phyloP scores from a whole-genome alignment of 768 basidiomycete species.

The Russula ochroleuca region DNA sequence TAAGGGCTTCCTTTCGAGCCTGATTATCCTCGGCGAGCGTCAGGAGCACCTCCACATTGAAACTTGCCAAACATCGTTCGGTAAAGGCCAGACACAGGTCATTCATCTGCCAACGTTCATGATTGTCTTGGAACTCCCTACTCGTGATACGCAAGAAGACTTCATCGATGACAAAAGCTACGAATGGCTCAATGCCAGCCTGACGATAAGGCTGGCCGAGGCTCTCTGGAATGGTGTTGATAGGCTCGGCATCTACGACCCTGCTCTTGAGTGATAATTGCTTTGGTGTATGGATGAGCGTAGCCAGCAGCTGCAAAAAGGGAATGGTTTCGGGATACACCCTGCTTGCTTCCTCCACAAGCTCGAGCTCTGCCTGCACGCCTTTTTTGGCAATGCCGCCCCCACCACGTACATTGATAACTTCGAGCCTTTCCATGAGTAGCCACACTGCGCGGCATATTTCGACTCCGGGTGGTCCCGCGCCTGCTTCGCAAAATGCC shows the following conservation, averaged over 20 bases:
- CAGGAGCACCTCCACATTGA: slow-evolving; percentile 72
- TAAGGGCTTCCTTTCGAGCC: slow-evolving; percentile 49
- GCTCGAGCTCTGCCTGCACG: slow-evolving; percentile 82
- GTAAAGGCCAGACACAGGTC: slow-evolving; percentile 81
- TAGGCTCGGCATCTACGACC: slow-evolving; percentile 52
- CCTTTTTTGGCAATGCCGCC: slow-evolving; percentile 60
- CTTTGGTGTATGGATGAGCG: slow-evolving; percentile 81
- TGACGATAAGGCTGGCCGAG: slow-evolving; percentile 77
- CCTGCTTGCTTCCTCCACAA: slow-evolving; percentile 73
- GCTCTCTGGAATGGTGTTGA: slow-evolving; percentile 73
- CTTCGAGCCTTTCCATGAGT: slow-evolving; percentile 77
- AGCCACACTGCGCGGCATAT: slow-evolving; percentile 81
- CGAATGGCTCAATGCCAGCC: slow-evolving; percentile 77
- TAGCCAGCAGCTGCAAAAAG: slow-evolving; percentile 76
- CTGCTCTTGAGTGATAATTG: slow-evolving; percentile 58
- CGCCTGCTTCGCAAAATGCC: slow-evolving; percentile 80
- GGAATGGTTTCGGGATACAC: slow-evolving; percentile 87
- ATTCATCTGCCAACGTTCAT: slow-evolving; percentile 83
- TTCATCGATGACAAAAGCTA: slow-evolving; percentile 83
- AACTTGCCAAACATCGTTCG: slow-evolving; percentile 77
- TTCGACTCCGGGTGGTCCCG: slow-evolving; percentile 66
- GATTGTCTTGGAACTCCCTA: slow-evolving; percentile 68
- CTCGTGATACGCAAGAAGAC: slow-evolving; percentile 75
- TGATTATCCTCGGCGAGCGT: slow-evolving; percentile 50
- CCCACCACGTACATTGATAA: slow-evolving; percentile 68